A percentile compares a stretch with the other conserved stretches of the same genome.
phyloP scores from a whole-genome alignment of 257 asterid genomes.

The Nicotiana obtusifolia region DNA sequence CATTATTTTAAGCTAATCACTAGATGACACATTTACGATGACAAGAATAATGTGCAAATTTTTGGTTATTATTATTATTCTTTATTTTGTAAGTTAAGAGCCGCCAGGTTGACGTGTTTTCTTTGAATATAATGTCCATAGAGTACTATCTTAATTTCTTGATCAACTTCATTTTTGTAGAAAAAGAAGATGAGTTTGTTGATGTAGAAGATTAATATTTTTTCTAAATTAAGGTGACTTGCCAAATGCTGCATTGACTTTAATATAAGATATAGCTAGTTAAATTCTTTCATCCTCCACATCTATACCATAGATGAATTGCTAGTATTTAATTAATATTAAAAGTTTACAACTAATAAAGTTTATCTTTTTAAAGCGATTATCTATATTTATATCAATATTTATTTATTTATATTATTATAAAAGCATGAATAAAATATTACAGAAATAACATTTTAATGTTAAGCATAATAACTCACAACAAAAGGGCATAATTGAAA shows the following conservation, averaged over 20 bases:
- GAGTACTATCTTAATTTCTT: neutral
- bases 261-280: neutral
- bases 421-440: too few species aligned
- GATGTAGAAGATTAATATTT: neutral
- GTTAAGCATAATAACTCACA: too few species aligned
- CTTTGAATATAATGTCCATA: neutral
- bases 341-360: too few species aligned
- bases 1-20: neutral
- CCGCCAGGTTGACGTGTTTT: neutral
- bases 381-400: too few species aligned
- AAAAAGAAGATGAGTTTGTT: neutral
- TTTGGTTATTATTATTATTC: neutral
- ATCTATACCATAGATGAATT: too few species aligned
- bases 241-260: neutral
- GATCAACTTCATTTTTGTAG: neutral
- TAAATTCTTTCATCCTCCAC: neutral
- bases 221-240: neutral
- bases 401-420: too few species aligned
- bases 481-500: too few species aligned
- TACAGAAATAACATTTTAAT: too few species aligned
- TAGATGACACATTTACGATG: neutral
- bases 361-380: too few species aligned
- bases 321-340: neutral
- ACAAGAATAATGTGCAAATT: neutral
- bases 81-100: neutral